phyloP scores from a whole-genome alignment of 139 green algal species.

The Closterium sp. region DNA sequence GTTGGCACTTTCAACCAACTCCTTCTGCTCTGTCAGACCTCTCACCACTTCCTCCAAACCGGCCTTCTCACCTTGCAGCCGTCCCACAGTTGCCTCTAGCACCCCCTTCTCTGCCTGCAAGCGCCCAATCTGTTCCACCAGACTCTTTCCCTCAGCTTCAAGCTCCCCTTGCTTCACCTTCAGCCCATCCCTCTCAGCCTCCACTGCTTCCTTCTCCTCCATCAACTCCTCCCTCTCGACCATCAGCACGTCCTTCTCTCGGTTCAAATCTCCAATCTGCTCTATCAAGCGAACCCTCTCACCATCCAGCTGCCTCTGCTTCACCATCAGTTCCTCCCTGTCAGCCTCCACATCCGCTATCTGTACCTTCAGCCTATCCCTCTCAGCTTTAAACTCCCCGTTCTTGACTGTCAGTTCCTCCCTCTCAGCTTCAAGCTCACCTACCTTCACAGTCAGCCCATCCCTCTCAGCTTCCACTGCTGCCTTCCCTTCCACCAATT shows the following conservation, averaged over 20 bases:
- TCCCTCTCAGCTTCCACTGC: too few species aligned
- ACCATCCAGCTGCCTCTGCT: neutral
- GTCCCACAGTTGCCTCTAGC: neutral
- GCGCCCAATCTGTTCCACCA: neutral
- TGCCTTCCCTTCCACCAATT: too few species aligned
- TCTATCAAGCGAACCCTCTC: neutral
- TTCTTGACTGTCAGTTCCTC: too few species aligned
- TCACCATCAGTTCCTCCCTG: neutral
- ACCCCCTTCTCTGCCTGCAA: neutral
- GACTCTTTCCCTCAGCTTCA: neutral
- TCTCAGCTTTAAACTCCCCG: neutral
- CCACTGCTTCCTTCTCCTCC: neutral
- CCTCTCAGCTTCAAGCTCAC: too few species aligned
- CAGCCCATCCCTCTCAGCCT: neutral
- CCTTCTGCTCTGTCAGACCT: neutral
- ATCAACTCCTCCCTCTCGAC: neutral
- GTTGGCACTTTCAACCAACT: neutral
- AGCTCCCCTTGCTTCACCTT: neutral
- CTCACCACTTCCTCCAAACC: neutral
- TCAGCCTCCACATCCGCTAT: too few species aligned
- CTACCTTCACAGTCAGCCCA: too few species aligned
- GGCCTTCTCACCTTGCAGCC: neutral
- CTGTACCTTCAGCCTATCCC: neutral
- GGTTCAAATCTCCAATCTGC: neutral
- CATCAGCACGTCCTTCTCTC: neutral